Evolutionary conservation across 805 yeast species (phyloP), one percentile per base, ranked within the genome.

Genomic region (Saturnispora dispora): DNA sequence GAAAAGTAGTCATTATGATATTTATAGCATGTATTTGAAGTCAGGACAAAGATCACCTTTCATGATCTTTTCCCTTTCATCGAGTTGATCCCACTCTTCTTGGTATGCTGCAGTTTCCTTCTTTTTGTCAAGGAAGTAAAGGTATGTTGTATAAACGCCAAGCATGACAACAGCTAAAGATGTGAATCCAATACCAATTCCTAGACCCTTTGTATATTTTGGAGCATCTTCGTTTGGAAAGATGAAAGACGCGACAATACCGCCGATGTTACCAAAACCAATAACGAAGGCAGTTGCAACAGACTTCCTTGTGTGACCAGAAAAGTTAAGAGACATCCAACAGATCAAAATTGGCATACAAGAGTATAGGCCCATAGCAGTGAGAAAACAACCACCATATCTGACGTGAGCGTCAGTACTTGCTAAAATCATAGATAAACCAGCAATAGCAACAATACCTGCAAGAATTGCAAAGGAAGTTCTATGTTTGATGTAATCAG

Each of bases 211-310:
- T 44, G 58, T 70, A 62, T 76, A 83, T 36, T 64, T 66, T 20
- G 89, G 89, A 13, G 83, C 74, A 56, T 82, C 85, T 41, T 63
- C 59, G 44, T 75, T 59, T 43, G 77, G 70, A 69, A 78, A 83
- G 25, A 81, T 67, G 59, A 72, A 83, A 2, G 85, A 74, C 3
- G 87, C 70, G 52, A 82, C 71, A 57, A 83, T 82, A 55, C 88
- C 88, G 44, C 88, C 89, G 58, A 81, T 81, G 65, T 83, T 83
- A 51, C 88, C 88, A 59, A 83, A 82, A 0, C 88, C 88, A 59
- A 83, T 76, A 60, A 79, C 82, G 55, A 73, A 72, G 1, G 77
- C 77, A 15, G 77, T 63, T 50, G 73, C 68, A 39, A 77, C 66
- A 18, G 77, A 69, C 48, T 81, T 79, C 59, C 88, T 71, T 13